Conservation (phyloP, 2,329 filamentous ascomycete species). For the Cercospora sojina region DNA sequence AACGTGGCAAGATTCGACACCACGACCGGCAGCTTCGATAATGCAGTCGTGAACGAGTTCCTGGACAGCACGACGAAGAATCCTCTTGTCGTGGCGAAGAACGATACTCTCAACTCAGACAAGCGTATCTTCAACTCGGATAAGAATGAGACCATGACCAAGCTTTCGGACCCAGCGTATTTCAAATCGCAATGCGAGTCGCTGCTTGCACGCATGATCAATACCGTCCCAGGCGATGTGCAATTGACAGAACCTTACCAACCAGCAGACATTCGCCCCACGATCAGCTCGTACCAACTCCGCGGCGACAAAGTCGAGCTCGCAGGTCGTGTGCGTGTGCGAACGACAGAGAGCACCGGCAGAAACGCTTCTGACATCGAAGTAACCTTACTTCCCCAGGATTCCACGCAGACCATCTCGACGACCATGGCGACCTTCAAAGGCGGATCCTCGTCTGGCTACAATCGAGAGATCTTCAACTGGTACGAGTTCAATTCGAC, state of each 20-base stretch:
- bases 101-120: background rate
- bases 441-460: background rate
- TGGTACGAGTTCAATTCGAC: constrained; percentile 1
- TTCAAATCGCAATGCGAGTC: constrained; percentile 2
- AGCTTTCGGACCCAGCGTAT: background rate
- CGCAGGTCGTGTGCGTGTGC: background rate
- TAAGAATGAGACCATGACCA: background rate
- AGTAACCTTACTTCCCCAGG: background rate
- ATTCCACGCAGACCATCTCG: background rate
- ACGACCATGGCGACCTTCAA: background rate
- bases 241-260: background rate
- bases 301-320: background rate
- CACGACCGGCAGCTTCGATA: background rate
- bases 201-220: background rate
- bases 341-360: background rate
- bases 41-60: background rate
- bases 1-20: background rate
- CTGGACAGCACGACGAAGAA: background rate
- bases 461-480: background rate
- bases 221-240: background rate
- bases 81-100: background rate
- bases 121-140: background rate
- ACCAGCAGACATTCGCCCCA: background rate
- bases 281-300: background rate
- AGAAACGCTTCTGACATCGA: background rate